Evolutionary conservation across 2,329 filamentous ascomycete species (phyloP).

Genomic region (Colletotrichum sublineola): DNA sequence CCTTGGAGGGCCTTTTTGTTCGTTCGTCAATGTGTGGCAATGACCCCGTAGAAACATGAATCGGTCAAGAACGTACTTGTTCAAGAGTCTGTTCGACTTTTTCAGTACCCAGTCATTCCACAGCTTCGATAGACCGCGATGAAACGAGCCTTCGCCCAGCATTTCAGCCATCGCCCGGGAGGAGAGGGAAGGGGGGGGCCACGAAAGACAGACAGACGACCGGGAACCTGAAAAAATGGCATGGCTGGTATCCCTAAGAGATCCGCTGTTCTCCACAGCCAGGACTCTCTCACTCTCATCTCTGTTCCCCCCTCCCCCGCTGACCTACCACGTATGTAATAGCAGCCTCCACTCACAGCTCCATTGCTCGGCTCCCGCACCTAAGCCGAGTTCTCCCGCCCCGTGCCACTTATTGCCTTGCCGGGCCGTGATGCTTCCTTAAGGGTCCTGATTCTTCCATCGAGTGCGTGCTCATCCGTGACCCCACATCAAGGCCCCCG

Average conservation of each 20-base stretch:
- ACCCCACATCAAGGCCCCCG: neutral
- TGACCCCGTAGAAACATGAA: neutral
- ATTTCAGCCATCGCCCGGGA: neutral
- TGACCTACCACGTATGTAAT: neutral
- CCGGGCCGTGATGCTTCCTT: neutral
- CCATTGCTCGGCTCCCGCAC: neutral
- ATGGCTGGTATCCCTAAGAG: neutral
- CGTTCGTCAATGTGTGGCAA: neutral
- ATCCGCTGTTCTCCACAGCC: slow-evolving; percentile 4
- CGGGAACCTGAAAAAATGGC: neutral
- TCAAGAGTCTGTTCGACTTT: neutral
- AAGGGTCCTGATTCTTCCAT: neutral
- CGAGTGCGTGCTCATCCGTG: neutral
- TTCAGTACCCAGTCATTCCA: neutral
- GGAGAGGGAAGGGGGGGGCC: neutral
- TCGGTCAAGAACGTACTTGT: neutral
- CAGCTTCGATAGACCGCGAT: neutral
- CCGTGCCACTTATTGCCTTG: too few relatives aligned
- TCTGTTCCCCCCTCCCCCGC: too few relatives aligned
- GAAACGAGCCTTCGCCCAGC: neutral
- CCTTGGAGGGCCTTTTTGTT: neutral
- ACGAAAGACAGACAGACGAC: neutral
- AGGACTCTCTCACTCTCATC: neutral
- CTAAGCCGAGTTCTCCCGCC: neutral
- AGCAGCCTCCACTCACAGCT: neutral